Evolutionary conservation across 345 rosid genomes (phyloP).

Genomic region (Arabidopsis suecica): DNA sequence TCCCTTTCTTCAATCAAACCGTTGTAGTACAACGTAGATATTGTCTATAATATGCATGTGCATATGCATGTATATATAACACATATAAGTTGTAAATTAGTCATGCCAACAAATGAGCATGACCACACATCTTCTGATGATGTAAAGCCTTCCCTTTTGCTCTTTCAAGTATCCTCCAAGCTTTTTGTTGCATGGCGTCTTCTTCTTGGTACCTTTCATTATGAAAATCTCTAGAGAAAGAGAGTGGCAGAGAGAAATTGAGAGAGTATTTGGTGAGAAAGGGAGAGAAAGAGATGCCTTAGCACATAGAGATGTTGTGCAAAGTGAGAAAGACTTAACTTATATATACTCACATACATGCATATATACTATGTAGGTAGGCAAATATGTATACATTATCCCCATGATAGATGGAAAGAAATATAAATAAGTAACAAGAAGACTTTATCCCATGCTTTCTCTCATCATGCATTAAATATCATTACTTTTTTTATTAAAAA

Average conservation of each 20-base stretch:
- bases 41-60: conserved; percentile 16
- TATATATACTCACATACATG: conserved; percentile 39
- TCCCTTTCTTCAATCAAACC: conserved; percentile 22
- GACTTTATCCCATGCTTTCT: conserved; percentile 42
- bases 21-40: conserved; percentile 8
- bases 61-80: neutral
- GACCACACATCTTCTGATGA: conserved; percentile 75
- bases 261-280: conserved; percentile 4
- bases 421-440: conserved; percentile 28
- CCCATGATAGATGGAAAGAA: conserved; percentile 29
- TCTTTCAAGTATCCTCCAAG: conserved; percentile 74
- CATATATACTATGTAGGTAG: conserved; percentile 27
- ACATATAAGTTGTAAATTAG: conserved; percentile 37
- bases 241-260: neutral
- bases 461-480: conserved; percentile 33
- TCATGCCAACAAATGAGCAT: conserved; percentile 90
- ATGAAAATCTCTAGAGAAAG: conserved; percentile 20
- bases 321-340: conserved; percentile 29
- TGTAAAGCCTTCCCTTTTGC: conserved; percentile 79
- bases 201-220: conserved; percentile 56
- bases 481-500: conserved; percentile 8
- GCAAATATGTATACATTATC: conserved; percentile 12
- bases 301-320: conserved; percentile 28
- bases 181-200: conserved; percentile 56
- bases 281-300: conserved; percentile 22